Percentiles rank a stretch among this genome's conserved stretches.
phyloP scores from a whole-genome alignment of 805 yeast species.

The Jamesozyma jinghongensis region DNA sequence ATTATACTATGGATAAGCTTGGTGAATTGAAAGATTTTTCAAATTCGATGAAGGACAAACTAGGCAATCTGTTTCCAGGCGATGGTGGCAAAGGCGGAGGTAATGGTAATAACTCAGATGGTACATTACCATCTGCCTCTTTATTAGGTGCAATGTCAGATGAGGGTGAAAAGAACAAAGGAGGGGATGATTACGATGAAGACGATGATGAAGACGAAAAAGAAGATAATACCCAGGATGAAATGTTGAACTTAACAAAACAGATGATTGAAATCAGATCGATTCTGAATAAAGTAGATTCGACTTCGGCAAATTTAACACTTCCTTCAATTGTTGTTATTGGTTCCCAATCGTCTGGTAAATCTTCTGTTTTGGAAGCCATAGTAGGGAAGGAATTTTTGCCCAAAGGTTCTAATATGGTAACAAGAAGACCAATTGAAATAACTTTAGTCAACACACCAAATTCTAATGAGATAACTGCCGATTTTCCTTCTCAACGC shows the following conservation, averaged over 20 bases:
- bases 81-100: conserved; percentile 38
- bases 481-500: conserved; percentile 88
- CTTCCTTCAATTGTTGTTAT: conserved; percentile 93
- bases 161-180: conserved; percentile 33
- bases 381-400: conserved; percentile 97
- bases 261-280: conserved; percentile 95
- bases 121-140: conserved; percentile 22
- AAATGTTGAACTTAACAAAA: conserved; percentile 80
- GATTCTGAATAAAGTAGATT: conserved; percentile 65
- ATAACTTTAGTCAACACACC: conserved; percentile 85
- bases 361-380: conserved; percentile 90
- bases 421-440: conserved; percentile 95
- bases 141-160: conserved; percentile 24
- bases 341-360: conserved; percentile 97
- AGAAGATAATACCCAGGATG: conserved; percentile 56
- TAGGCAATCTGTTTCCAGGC: conserved; percentile 18
- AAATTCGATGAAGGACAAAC: conserved; percentile 40
- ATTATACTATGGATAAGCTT: conserved; percentile 59
- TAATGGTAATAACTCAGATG: conserved; percentile 35
- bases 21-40: conserved; percentile 54
- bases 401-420: conserved; percentile 98
- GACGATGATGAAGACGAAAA: conserved; percentile 42
- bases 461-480: conserved; percentile 68
- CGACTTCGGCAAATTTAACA: conserved; percentile 60
- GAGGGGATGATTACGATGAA: conserved; percentile 29